Base-by-base conservation (phyloP, 768 basidiomycete species). In the Terana coerulea region DNA sequence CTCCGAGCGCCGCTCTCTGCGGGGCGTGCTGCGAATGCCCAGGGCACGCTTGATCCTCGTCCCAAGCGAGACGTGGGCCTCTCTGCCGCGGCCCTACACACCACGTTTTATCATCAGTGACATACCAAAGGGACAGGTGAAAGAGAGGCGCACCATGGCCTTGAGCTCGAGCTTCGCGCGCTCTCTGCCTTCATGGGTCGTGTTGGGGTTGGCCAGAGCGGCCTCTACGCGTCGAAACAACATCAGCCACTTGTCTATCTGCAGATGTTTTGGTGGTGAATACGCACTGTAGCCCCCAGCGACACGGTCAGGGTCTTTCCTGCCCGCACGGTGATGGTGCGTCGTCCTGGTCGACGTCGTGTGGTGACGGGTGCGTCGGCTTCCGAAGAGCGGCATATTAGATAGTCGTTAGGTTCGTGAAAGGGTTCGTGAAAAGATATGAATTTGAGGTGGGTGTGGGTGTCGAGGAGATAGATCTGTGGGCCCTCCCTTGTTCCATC, bases 161-260 rank as follows among this genome's bases (percentile, higher is more conserved):
- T 63, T 65, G 15, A 77, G 69, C 59, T 78, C 74, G 19, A 64
- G 65, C 59, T 77, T 76, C 3, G 77, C 77, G 52, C 72, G 69
- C 57, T 69, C 70, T 11, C 77, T 68, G 3, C 76, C 75, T n/a
- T 60, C 40, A 9, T 59, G 68, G 3, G 75, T 75, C 6, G 77
- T 79, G 44, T 77, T 75, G 2, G 79, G 76, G 56, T 78, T 81
- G n/a, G 73, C 51, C 4, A 79, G 65, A 2, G 78, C 75, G 29
- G 76, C 73, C 65, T 73, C 75, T 77, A 58, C 41, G 40, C 51
- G 33, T 26, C 12, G 17, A 19, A 21, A 47, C 19, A 30, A 24
- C 41, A 51, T 7, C 24, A 62, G 62, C 34, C 26, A n/a, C 43
- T 49, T 50, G 62, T 17, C 35, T 25, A 39, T 6, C 44, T 36